Percentiles rank a stretch among this genome's conserved stretches.
phyloP scores from a whole-genome alignment of 2,329 filamentous ascomycete genomes.

The Lasiodiplodia theobromae region DNA sequence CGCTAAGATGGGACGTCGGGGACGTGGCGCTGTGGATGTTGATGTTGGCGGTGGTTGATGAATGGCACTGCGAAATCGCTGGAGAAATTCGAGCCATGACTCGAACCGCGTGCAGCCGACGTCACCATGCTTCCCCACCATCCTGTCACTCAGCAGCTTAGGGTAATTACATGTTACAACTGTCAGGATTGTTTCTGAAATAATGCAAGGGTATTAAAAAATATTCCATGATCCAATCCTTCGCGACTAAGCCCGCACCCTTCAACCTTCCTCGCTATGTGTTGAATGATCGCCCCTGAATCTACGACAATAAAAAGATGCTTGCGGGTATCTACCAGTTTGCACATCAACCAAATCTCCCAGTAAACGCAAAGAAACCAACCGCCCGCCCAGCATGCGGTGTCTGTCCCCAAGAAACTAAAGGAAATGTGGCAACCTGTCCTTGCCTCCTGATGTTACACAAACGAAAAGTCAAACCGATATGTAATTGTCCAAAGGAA shows the following conservation, averaged over 20 bases:
- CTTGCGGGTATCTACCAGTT: conserved; percentile 24
- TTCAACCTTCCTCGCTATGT: conserved; percentile 12
- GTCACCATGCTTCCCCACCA: neutral
- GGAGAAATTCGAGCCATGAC: conserved; percentile 27
- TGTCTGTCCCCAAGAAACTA: neutral
- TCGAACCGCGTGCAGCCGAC: conserved; percentile 13
- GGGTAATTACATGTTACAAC: conserved; percentile 1
- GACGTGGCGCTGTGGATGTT: neutral
- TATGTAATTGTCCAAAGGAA: conserved; percentile 12
- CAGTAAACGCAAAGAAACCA: conserved; percentile 7
- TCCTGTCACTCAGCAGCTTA: conserved; percentile 7
- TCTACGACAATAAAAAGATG: conserved; percentile 11
- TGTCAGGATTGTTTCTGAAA: neutral
- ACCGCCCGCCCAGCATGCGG: conserved; percentile 18
- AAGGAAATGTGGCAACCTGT: neutral
- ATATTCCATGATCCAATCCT: conserved; percentile 11
- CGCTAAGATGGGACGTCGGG: neutral
- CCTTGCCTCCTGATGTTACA: neutral
- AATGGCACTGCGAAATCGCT: conserved; percentile 17
- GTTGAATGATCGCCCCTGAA: conserved; percentile 15
- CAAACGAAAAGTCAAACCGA: neutral
- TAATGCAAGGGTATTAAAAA: conserved; percentile 8
- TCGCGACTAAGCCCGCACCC: neutral
- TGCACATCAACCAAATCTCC: conserved; percentile 10
- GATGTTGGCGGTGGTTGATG: neutral